A percentile compares a stretch with the other conserved stretches of the same genome.
Evolutionary conservation across 2,329 filamentous ascomycete species (phyloP).

Genomic region (Taxawa tesnikishii): DNA sequence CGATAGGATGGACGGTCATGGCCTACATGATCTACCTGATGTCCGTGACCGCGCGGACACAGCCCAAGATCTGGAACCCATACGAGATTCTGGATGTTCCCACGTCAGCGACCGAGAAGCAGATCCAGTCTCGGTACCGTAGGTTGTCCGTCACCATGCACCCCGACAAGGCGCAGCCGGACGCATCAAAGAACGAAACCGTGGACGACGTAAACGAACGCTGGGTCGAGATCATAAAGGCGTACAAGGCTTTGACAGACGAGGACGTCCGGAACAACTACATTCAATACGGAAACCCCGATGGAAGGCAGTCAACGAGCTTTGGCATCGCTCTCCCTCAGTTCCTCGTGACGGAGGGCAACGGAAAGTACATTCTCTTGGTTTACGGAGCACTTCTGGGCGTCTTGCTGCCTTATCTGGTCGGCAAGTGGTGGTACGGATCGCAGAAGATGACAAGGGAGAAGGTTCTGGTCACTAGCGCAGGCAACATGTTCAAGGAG

Average conservation of each 20-base stretch:
- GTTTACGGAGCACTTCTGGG: conserved; percentile 82
- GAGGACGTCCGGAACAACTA: conserved; percentile 97
- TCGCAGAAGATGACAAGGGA: conserved; percentile 89
- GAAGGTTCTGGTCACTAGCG: conserved; percentile 81
- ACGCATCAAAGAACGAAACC: conserved; percentile 81
- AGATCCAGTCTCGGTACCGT: conserved; percentile 87
- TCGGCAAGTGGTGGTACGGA: conserved; percentile 98
- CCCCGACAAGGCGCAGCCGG: conserved; percentile 82
- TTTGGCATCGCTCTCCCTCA: conserved; percentile 94
- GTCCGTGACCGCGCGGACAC: conserved; percentile 57
- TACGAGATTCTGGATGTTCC: conserved; percentile 87
- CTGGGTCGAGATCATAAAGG: conserved; percentile 93
- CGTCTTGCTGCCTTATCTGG: conserved; percentile 80
- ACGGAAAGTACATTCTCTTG: conserved; percentile 87
- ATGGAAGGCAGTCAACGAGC: conserved; percentile 96
- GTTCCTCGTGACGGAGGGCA: conserved; percentile 84
- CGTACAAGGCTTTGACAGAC: conserved; percentile 94
- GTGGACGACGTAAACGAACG: conserved; percentile 69
- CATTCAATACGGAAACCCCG: conserved; percentile 87
- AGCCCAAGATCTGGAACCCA: conserved; percentile 82
- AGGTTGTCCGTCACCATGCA: conserved; percentile 75
- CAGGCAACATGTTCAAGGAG: conserved; percentile 87
- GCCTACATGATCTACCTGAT: conserved; percentile 89
- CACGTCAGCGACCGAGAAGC: conserved; percentile 71
- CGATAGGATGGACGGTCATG: conserved; percentile 72